phyloP scores from a whole-genome alignment of 441 rosid species.

The Eruca vesicaria region DNA sequence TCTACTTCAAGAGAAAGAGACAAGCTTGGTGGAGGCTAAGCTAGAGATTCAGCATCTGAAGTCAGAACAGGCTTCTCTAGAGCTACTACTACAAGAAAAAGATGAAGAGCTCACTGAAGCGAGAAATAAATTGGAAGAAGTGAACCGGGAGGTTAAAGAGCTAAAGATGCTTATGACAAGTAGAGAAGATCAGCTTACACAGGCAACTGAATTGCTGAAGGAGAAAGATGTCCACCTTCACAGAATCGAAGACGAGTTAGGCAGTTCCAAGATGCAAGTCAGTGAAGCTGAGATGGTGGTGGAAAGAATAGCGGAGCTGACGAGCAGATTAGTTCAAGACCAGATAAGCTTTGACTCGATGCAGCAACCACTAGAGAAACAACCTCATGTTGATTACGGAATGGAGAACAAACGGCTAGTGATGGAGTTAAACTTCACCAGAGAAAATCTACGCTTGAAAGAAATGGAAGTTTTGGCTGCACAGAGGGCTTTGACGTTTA shows the following conservation, averaged over 20 bases:
- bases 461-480: conserved; percentile 68
- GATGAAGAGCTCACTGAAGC: conserved; percentile 60
- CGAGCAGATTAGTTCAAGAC: conserved; percentile 54
- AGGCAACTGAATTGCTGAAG: conserved; percentile 53
- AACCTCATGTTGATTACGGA: conserved; percentile 37
- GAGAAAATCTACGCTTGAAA: conserved; percentile 58
- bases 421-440: conserved; percentile 57
- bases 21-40: conserved; percentile 76
- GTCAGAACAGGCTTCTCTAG: conserved; percentile 67
- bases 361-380: conserved; percentile 37
- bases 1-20: conserved; percentile 60
- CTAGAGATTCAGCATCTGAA: conserved; percentile 79
- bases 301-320: conserved; percentile 59
- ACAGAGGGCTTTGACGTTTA: conserved; percentile 55
- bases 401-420: conserved; percentile 60
- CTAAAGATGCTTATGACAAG: conserved; percentile 56
- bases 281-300: conserved; percentile 74
- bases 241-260: conserved; percentile 55
- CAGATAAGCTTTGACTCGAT: conserved; percentile 30
- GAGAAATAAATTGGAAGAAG: conserved; percentile 56
- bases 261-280: conserved; percentile 45
- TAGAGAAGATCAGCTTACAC: conserved; percentile 61
- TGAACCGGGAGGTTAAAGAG: conserved; percentile 56
- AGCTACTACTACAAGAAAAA: conserved; percentile 58
- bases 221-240: conserved; percentile 69